Evolutionary conservation across 1,284 basidiomycete species (phyloP).

Genomic region (Blastosporella zonata): DNA sequence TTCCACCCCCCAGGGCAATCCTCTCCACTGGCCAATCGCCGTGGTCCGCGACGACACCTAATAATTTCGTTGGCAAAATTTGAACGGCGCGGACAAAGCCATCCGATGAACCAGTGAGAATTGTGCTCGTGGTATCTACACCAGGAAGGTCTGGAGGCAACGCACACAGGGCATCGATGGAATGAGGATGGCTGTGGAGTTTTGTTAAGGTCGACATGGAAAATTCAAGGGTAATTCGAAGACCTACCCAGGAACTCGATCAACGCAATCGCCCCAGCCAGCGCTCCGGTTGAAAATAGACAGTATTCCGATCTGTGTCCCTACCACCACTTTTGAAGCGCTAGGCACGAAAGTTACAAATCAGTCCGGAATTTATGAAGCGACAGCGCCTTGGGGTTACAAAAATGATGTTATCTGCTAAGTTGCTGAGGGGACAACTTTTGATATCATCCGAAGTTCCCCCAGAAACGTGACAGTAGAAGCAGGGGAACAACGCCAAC

Average conservation of each 20-base stretch:
- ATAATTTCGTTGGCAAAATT: slow-evolving; percentile 84
- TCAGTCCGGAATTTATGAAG: slow-evolving; percentile 14
- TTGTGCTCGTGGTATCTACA: slow-evolving; percentile 64
- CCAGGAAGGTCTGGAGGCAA: slow-evolving; percentile 60
- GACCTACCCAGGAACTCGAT: slow-evolving; percentile 84
- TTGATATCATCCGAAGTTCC: slow-evolving; percentile 4
- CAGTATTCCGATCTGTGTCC: slow-evolving; percentile 89
- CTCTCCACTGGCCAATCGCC: slow-evolving; percentile 90
- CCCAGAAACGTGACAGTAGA: slow-evolving; percentile 2
- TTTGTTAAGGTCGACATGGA: neutral
- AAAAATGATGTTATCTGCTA: slow-evolving; percentile 2
- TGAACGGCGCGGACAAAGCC: slow-evolving; percentile 89
- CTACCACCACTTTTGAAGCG: slow-evolving; percentile 80
- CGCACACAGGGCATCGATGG: slow-evolving; percentile 79
- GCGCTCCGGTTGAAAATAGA: slow-evolving; percentile 85
- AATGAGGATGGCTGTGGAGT: slow-evolving; percentile 71
- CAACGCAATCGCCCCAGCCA: slow-evolving; percentile 92
- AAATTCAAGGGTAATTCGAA: neutral
- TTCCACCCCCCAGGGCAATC: slow-evolving; percentile 57
- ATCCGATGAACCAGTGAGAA: slow-evolving; percentile 92
- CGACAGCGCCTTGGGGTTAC: neutral
- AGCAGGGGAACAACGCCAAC: slow-evolving; percentile 1
- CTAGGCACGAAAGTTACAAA: slow-evolving; percentile 33
- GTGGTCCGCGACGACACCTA: slow-evolving; percentile 90
- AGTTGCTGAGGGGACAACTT: slow-evolving; percentile 1